A percentile compares a stretch with the other conserved stretches of the same genome.
Evolutionary conservation across 2,329 filamentous ascomycete species (phyloP).

Genomic region (Camillea tinctor): DNA sequence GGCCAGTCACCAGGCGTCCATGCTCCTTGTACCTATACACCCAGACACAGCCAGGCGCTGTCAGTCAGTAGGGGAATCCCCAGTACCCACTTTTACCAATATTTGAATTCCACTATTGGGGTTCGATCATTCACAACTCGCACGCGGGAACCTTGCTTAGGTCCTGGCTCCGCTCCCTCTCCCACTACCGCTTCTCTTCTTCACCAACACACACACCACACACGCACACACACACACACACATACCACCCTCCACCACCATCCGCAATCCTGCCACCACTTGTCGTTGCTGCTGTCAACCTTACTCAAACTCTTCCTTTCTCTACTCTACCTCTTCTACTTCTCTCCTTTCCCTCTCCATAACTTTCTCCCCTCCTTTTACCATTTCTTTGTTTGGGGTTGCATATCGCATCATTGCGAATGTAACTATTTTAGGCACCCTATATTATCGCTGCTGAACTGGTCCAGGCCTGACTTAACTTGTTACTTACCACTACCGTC

Average conservation of each 20-base stretch:
- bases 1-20: constrained; percentile 15
- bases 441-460: neutral
- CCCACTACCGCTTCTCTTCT: neutral
- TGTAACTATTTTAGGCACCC: neutral
- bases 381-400: constrained; percentile 1
- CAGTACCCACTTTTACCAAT: constrained; percentile 31
- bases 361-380: constrained; percentile 9
- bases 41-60: neutral
- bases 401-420: neutral
- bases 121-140: constrained; percentile 28
- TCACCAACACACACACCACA: neutral
- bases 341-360: constrained; percentile 5
- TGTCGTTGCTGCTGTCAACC: neutral
- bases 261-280: neutral
- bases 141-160: constrained; percentile 28
- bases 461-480: neutral
- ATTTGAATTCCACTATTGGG: constrained; percentile 34
- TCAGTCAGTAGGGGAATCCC: constrained; percentile 16
- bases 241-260: neutral
- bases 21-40: constrained; percentile 18
- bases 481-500: neutral
- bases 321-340: neutral
- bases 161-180: constrained; percentile 1
- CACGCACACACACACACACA: neutral
- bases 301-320: neutral